Evolutionary conservation across 2,329 filamentous ascomycete genomes (phyloP).

Genomic region (Graphilbum ipis-grandicollis): DNA sequence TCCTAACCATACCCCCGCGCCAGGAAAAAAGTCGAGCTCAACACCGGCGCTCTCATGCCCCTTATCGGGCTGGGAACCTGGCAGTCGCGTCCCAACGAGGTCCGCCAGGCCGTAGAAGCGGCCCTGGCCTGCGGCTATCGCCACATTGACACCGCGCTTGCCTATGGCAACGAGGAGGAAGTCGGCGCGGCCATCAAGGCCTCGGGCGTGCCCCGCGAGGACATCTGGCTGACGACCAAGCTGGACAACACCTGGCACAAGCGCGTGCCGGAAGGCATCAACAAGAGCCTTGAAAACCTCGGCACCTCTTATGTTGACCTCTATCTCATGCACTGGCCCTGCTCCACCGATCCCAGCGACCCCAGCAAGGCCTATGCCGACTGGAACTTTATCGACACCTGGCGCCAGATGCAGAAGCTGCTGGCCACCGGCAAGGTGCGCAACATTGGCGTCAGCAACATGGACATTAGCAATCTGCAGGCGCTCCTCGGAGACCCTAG

Average conservation of each 20-base stretch:
- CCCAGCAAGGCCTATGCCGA: conserved; percentile 2
- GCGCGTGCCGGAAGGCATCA: conserved; percentile 5
- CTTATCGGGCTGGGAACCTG: conserved; percentile 3
- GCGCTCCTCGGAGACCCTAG: conserved; percentile 45
- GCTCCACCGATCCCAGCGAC: conserved; percentile 2
- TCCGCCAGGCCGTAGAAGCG: conserved; percentile 2
- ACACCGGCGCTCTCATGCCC: background rate
- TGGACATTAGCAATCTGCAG: conserved; percentile 4
- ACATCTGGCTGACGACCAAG: conserved; percentile 8
- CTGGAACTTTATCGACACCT: conserved; percentile 6
- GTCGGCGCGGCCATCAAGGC: conserved; percentile 6
- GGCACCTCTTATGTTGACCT: conserved; percentile 6
- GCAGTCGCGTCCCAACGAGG: conserved; percentile 5
- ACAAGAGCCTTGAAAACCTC: conserved; percentile 6
- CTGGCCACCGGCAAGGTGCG: conserved; percentile 5
- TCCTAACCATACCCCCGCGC: no score
- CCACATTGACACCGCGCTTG: conserved; percentile 7
- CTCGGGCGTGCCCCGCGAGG: conserved; percentile 5
- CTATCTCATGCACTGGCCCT: conserved; percentile 7
- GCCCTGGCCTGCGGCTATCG: conserved; percentile 6
- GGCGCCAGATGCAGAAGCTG: conserved; percentile 6
- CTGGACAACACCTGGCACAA: conserved; percentile 6
- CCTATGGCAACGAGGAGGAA: conserved; percentile 8
- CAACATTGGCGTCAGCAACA: conserved; percentile 8
- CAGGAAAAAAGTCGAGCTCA: no score